Base-by-base conservation (phyloP, 2,329 filamentous ascomycete species). In the Gliomastix tumulicola region DNA sequence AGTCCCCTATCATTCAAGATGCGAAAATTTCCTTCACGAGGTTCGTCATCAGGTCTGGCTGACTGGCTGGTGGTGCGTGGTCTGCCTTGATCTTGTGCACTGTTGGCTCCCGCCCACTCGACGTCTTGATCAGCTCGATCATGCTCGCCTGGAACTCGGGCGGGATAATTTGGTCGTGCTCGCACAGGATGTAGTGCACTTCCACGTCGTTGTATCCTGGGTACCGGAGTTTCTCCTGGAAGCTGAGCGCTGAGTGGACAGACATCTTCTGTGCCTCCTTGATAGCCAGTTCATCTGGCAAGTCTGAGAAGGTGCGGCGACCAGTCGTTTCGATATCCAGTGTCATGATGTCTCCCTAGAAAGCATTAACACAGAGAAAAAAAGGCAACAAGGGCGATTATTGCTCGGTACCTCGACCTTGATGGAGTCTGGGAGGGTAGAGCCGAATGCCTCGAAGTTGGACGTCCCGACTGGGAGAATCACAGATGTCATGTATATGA, bases 401-500 rank as follows among this genome's bases (percentile, higher is more conserved):
- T 13, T 15, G 22, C n/a, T n/a, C n/a, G n/a, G 13, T 19, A 23
- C 28, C 30, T 21, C 16, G 16, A 28, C 9, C 6, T 30, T 22
- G 25, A 30, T 19, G n/a, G 7, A 22, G 4, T 34, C 30, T 20
- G 27, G 18, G 20, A 35, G 21, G n/a, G 18, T n/a, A n/a, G 16
- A 17, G 15, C 13, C 15, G 18, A 18, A 9, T 20, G 30, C 30
- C 12, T 16, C 27, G n/a, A 25, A 21, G 30, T 39, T 36, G 6
- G 41, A 22, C 19, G 34, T 23, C 11, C 54, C 56, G 2, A 51
- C 38, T 10, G 46, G 36, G 2, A 45, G 42, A 4, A 56, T 35
- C 13, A 56, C 22, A 12, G 45, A 46, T 2, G 53, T 50, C 41
- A 49, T 49, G 37, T 62, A 60, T 9, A 45, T 54, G 7, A 46